Conservation (phyloP, 2,329 filamentous ascomycete genomes). For the Thermomyces lanuginosus region DNA sequence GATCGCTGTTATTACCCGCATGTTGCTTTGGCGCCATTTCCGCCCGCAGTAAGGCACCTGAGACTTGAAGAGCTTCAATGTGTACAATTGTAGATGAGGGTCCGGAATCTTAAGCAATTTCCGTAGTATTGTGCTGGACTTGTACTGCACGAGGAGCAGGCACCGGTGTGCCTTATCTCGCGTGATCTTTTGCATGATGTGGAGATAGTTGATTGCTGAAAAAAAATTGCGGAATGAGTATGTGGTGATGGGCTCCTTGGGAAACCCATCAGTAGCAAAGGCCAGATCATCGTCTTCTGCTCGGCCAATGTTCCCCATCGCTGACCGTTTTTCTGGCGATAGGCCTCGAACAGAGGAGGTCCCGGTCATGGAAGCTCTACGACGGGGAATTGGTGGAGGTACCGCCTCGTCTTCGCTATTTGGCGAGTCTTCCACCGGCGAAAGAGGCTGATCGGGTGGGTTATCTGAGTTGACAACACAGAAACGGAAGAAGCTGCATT, state of each 20-base stretch:
- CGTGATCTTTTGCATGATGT: constrained; percentile 94
- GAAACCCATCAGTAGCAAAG: constrained; percentile 54
- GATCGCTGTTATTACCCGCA: constrained; percentile 95
- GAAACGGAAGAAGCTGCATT: constrained; percentile 68
- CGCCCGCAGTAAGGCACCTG: constrained; percentile 96
- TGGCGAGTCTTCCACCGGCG: constrained; percentile 20
- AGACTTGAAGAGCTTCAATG: constrained; percentile 94
- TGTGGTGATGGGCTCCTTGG: constrained; percentile 57
- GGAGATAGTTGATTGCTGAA: constrained; percentile 83
- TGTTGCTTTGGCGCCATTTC: constrained; percentile 96
- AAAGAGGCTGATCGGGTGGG: constrained; percentile 19
- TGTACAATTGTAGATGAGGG: constrained; percentile 73
- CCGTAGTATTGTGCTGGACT: constrained; percentile 78
- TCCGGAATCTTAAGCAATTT: constrained; percentile 87
- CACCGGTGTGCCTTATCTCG: constrained; percentile 92
- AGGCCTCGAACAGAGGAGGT: constrained; percentile 12
- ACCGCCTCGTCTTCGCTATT: constrained; percentile 54
- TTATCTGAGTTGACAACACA: constrained; percentile 60
- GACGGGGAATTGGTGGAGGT: constrained; percentile 63
- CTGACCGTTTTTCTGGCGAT: constrained; percentile 11
- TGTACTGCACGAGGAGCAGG: constrained; percentile 85
- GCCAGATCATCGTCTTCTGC: constrained; percentile 72
- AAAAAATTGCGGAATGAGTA: constrained; percentile 94
- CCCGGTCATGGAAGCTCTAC: constrained; percentile 26
- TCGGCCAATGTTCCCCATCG: constrained; percentile 18